These are phyloP conservation scores for Inga oerstediana DNA, from an alignment of 306 rosid genomes.

Conservation along the genomic window DNA sequence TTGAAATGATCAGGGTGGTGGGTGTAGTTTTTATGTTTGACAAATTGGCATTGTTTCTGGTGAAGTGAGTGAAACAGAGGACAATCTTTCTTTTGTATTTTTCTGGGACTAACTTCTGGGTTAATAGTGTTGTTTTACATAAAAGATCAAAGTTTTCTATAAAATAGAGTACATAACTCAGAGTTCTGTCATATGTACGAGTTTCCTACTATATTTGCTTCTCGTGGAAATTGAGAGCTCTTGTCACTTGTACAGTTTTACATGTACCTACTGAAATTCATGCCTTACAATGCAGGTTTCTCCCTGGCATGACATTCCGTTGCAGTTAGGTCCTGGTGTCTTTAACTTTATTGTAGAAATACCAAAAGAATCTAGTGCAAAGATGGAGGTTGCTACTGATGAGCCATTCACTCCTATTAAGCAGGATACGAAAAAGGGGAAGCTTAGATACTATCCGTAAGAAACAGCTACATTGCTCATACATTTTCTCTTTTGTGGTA, in stretches of 20 bases:
- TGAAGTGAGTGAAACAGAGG: neutral
- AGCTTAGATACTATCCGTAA: constrained; percentile 96
- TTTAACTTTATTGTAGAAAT: constrained; percentile 85
- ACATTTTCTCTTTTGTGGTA: neutral
- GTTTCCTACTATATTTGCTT: constrained; percentile 3
- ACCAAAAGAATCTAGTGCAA: constrained; percentile 95
- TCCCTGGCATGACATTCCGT: constrained; percentile 98
- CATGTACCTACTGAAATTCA: neutral
- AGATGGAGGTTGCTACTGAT: constrained; percentile 99
- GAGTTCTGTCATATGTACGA: constrained; percentile 3
- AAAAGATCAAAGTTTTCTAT: constrained; percentile 10
- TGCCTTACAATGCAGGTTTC: constrained; percentile 62
- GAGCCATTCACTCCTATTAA: constrained; percentile 89
- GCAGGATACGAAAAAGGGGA: constrained; percentile 91
- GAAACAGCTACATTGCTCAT: constrained; percentile 36
- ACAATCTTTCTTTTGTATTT: neutral
- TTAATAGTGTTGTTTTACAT: neutral
- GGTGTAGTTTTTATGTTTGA: constrained; percentile 10
- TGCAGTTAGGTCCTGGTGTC: constrained; percentile 68
- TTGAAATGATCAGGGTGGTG: neutral
- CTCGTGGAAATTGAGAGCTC: constrained; percentile 4
- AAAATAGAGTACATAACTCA: constrained; percentile 2
- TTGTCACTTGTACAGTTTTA: neutral
- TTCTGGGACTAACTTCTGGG: constrained; percentile 21
- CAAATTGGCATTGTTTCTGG: neutral